Evolutionary conservation across 345 rosid genomes (phyloP).

Genomic region (Acer negundo): DNA sequence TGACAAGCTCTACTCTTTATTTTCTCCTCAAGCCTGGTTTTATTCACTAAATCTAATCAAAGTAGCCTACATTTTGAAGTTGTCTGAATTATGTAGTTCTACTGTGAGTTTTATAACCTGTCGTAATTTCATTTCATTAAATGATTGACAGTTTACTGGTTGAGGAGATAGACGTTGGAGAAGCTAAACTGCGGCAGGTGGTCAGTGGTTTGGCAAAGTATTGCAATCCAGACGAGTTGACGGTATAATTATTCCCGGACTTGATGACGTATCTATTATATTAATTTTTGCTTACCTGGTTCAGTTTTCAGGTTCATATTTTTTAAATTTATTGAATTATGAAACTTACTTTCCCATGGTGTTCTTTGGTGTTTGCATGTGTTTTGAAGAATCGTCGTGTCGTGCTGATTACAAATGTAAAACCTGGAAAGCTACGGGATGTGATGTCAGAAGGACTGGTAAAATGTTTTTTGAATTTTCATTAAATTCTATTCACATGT

Average conservation of each 20-base stretch:
- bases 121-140: slow-evolving; percentile 17
- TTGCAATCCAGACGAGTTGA: slow-evolving; percentile 76
- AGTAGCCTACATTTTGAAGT: neutral
- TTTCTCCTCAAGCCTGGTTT: neutral
- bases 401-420: slow-evolving; percentile 88
- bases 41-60: neutral
- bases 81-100: slow-evolving; percentile 3
- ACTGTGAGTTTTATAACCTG: slow-evolving; percentile 5
- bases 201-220: slow-evolving; percentile 97
- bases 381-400: slow-evolving; percentile 71
- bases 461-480: slow-evolving; percentile 24
- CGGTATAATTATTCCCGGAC: slow-evolving; percentile 46
- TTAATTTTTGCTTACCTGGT: neutral
- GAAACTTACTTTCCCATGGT: slow-evolving; percentile 20
- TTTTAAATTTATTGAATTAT: slow-evolving; percentile 9
- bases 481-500: neutral
- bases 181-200: slow-evolving; percentile 84
- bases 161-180: slow-evolving; percentile 96
- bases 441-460: slow-evolving; percentile 96
- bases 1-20: slow-evolving; percentile 24
- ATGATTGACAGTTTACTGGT: slow-evolving; percentile 74
- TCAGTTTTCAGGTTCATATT: neutral
- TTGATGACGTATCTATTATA: slow-evolving; percentile 5
- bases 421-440: slow-evolving; percentile 97
- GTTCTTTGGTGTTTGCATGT: slow-evolving; percentile 27